A percentile compares a stretch with the other conserved stretches of the same genome.
phyloP scores from a whole-genome alignment of 805 yeast species.

The Kuraishia floccosa region DNA sequence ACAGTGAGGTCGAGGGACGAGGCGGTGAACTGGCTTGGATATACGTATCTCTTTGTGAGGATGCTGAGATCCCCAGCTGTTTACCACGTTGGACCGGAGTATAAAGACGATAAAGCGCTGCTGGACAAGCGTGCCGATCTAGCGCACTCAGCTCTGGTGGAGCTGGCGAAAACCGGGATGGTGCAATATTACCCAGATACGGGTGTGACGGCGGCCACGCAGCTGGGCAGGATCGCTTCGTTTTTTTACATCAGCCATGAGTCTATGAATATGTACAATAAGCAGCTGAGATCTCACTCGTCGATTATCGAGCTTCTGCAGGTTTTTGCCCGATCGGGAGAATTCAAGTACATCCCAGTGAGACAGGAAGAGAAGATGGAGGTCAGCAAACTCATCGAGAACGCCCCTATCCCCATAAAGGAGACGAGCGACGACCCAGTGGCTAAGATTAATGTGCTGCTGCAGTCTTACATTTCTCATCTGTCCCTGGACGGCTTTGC shows the following conservation, averaged over 20 bases:
- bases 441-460: slow-evolving; percentile 67
- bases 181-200: slow-evolving; percentile 41
- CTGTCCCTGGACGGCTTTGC: slow-evolving; percentile 80
- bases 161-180: slow-evolving; percentile 46
- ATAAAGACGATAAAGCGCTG: slow-evolving; percentile 37
- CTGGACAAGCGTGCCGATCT: slow-evolving; percentile 50
- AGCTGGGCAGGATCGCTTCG: slow-evolving; percentile 76
- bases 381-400: slow-evolving; percentile 51
- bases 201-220: slow-evolving; percentile 46
- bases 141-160: slow-evolving; percentile 62
- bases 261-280: slow-evolving; percentile 60
- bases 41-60: slow-evolving; percentile 69
- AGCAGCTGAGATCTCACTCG: slow-evolving; percentile 50
- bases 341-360: slow-evolving; percentile 74
- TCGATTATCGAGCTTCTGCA: slow-evolving; percentile 66
- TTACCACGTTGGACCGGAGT: slow-evolving; percentile 66
- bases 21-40: slow-evolving; percentile 72
- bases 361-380: slow-evolving; percentile 81
- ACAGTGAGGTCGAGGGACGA: slow-evolving; percentile 46
- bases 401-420: slow-evolving; percentile 79
- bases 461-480: slow-evolving; percentile 82
- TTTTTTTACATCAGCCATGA: slow-evolving; percentile 70
- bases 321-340: slow-evolving; percentile 72
- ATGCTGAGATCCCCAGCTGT: slow-evolving; percentile 63
- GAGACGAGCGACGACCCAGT: slow-evolving; percentile 60